A percentile compares a stretch with the other conserved stretches of the same genome.
These are phyloP conservation scores for Stachybotrys chlorohalonatus DNA, from an alignment of 2,329 filamentous ascomycete species.

Conservation along the genomic window DNA sequence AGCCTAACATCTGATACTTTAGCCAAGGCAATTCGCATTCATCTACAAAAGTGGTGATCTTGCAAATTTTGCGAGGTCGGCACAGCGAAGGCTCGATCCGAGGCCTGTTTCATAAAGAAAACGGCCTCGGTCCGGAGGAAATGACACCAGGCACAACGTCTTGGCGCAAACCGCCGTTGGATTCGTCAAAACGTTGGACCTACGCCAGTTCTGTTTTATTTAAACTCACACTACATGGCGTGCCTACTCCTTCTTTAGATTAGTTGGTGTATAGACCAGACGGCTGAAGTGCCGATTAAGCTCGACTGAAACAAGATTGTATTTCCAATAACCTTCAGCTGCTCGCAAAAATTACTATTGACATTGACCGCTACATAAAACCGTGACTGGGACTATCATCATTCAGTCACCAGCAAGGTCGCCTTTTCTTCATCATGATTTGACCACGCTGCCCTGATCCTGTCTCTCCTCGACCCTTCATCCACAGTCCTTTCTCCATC, in stretches of 20 bases:
- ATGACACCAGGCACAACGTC: too few species aligned
- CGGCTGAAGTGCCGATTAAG: background rate
- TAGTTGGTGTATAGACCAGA: background rate
- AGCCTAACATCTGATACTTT: background rate
- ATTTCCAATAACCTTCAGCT: too few species aligned
- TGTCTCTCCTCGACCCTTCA: slow-evolving; percentile 6
- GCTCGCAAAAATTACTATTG: too few species aligned
- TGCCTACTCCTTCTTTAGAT: background rate
- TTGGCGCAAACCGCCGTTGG: background rate
- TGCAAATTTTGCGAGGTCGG: too few species aligned
- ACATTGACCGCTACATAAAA: background rate
- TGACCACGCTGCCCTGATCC: slow-evolving; percentile 3
- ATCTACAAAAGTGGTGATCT: background rate
- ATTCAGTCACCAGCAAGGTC: slow-evolving; percentile 4
- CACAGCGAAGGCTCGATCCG: too few species aligned
- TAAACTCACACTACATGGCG: background rate
- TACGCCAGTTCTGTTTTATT: background rate
- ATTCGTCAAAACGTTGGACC: background rate
- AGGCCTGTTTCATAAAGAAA: too few species aligned
- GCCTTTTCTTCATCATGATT: slow-evolving; percentile 15
- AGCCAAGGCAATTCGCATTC: background rate
- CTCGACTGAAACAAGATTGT: too few species aligned
- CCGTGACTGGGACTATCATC: background rate
- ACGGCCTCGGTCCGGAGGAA: too few species aligned
- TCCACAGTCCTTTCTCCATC: slow-evolving; percentile 66